phyloP scores from a whole-genome alignment of 176 grass and related monocot genomes.

The Paspalum notatum region DNA sequence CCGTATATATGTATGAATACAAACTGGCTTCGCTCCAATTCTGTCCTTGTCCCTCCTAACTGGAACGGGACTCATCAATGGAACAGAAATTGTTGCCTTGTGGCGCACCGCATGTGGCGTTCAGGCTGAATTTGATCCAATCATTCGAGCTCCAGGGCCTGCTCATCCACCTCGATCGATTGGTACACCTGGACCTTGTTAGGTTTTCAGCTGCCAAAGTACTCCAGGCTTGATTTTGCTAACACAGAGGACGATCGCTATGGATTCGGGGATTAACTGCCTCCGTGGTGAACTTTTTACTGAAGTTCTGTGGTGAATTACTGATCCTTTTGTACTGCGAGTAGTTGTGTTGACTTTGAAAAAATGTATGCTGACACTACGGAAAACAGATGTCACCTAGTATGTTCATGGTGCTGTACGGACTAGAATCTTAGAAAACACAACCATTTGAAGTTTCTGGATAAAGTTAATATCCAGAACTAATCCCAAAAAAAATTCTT shows the following conservation, averaged over 20 bases:
- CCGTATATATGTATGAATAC: background rate
- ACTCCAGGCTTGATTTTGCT: background rate
- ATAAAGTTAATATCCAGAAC: too few relatives aligned
- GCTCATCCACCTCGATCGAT: background rate
- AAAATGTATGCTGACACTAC: too few relatives aligned
- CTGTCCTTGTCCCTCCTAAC: constrained; percentile 1
- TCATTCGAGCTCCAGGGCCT: background rate
- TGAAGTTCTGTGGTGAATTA: too few relatives aligned
- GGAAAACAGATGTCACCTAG: too few relatives aligned
- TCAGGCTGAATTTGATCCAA: background rate
- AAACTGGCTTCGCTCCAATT: background rate
- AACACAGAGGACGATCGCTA: background rate
- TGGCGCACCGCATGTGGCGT: background rate
- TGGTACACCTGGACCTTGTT: background rate
- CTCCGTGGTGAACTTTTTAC: too few relatives aligned
- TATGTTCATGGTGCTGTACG: too few relatives aligned
- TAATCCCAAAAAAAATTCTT: too few relatives aligned
- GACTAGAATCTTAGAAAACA: too few relatives aligned
- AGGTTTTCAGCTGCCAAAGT: background rate
- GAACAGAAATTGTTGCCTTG: constrained; percentile 1
- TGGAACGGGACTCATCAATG: background rate
- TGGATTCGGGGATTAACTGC: background rate
- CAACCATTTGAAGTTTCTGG: too few relatives aligned
- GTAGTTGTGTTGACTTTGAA: too few relatives aligned
- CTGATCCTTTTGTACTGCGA: too few relatives aligned